Base-by-base conservation (phyloP, 2,329 filamentous ascomycete species). In the Pyrenophora tritici-repentis region DNA sequence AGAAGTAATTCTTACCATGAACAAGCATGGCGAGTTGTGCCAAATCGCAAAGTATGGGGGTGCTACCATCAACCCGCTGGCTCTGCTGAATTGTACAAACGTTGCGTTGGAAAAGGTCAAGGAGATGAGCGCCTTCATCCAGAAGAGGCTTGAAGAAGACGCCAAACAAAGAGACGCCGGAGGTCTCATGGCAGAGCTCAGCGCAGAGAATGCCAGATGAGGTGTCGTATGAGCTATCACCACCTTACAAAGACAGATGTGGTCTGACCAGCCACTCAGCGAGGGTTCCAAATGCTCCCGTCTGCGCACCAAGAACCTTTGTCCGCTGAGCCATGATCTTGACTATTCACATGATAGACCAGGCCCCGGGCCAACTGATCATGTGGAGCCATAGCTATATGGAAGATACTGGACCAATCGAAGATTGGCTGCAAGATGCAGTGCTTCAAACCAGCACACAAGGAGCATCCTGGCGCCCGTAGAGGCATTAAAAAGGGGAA, bases 41-140 rank as follows among this genome's bases (percentile, higher is more conserved):
- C 90, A 95, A 74, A 84, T 97, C 53, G 87, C 91, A 24, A 99
- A 99, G 78, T 84, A 94, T 51, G 92, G 93, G 18, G 94, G 94
- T 20, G 82, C 84, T 16, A 83, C 91, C 0, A 83, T 96, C 10
- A 90, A 97, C 71, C 91, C 92, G 2, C 78, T 92, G 53, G 79
- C 83, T 29, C 76, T 97, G 61, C 78, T 99, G 60, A 84, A 86
- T 62, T 96, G 90, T 75, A 86, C 88, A 1, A 86, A 83, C 47
- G 76, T 87, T 50, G 91, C 92, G 9, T 73, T 93, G 70, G 80
- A 82, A 54, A 95, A 92, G 75, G 90, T 90, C 16, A 91, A 90
- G 77, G 86, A 90, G 63, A 81, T 97, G 61, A 88, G 89, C 56
- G 82, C 83, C 16, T 76, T 91, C 61, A 82, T 99, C 50, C 86